phyloP scores from a whole-genome alignment of 2,329 filamentous ascomycete genomes.

The Calonectria pteridis region DNA sequence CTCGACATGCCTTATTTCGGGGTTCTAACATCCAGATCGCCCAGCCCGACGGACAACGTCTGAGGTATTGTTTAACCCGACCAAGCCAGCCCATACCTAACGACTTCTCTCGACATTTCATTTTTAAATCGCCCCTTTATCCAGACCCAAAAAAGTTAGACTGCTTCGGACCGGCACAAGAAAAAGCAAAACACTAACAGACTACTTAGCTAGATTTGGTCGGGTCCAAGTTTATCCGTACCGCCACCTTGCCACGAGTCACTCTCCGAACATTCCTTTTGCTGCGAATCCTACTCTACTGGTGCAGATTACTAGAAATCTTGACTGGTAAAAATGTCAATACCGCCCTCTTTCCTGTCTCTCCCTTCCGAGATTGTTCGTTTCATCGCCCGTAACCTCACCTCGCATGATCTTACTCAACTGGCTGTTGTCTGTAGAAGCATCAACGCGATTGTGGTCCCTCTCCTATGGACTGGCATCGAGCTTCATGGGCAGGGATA shows the following conservation, averaged over 20 bases:
- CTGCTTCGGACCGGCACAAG: background rate
- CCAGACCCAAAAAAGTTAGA: background rate
- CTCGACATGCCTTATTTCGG: too few species aligned
- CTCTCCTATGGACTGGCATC: conserved; percentile 31
- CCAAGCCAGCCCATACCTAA: too few species aligned
- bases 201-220: background rate
- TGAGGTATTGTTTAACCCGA: too few species aligned
- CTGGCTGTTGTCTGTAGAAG: background rate
- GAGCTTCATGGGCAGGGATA: conserved; percentile 26
- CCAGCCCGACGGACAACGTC: too few species aligned
- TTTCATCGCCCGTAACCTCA: background rate
- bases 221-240: background rate
- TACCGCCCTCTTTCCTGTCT: background rate
- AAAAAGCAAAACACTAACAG: background rate
- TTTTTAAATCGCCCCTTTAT: background rate
- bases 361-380: background rate
- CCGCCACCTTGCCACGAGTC: background rate
- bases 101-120: background rate
- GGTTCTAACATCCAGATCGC: too few species aligned
- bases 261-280: background rate
- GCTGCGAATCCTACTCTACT: background rate
- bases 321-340: background rate
- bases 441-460: conserved; percentile 4
- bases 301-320: background rate
- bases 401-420: background rate